Conservation (phyloP, 768 basidiomycete species). For the Cyclocybe aegerita region DNA sequence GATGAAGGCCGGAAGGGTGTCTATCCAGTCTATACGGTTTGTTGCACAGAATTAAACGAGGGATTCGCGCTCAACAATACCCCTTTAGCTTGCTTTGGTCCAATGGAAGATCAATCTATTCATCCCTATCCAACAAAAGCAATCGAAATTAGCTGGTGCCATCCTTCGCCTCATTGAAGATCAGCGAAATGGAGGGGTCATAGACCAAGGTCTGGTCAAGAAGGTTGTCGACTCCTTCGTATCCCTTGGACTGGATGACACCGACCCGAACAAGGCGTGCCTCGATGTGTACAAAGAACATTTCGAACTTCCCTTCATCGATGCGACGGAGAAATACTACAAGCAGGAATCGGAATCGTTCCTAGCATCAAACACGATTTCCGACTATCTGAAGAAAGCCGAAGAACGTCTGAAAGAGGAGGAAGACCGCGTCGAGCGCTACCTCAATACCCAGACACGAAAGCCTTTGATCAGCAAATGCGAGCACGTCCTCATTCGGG, state of each 20-base stretch:
- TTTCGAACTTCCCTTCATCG: constrained; percentile 87
- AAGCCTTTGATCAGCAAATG: constrained; percentile 80
- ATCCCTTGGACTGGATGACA: constrained; percentile 90
- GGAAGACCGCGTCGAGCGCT: constrained; percentile 92
- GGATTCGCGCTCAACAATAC: constrained; percentile 1
- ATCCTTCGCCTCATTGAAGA: constrained; percentile 88
- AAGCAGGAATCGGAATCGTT: constrained; percentile 89
- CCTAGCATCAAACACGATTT: constrained; percentile 83
- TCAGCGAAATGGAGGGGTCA: constrained; percentile 91
- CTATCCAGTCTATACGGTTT: constrained; percentile 92
- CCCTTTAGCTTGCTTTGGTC: constrained; percentile 79
- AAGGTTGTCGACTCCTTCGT: constrained; percentile 95
- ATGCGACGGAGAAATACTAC: constrained; percentile 89
- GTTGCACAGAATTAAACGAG: too few species aligned
- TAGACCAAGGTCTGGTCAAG: constrained; percentile 91
- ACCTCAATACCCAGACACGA: constrained; percentile 86
- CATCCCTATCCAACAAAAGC: constrained; percentile 78
- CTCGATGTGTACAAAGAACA: constrained; percentile 92
- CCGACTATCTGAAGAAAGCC: constrained; percentile 94
- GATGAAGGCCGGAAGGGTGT: constrained; percentile 96
- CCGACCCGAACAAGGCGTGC: constrained; percentile 88
- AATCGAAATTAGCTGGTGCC: constrained; percentile 82
- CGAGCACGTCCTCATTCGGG: constrained; percentile 89
- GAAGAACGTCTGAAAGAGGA: constrained; percentile 93
- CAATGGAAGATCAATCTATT: constrained; percentile 96